phyloP scores from a whole-genome alignment of 192 early-diverging fungal species.

The Piromyces finnis region DNA sequence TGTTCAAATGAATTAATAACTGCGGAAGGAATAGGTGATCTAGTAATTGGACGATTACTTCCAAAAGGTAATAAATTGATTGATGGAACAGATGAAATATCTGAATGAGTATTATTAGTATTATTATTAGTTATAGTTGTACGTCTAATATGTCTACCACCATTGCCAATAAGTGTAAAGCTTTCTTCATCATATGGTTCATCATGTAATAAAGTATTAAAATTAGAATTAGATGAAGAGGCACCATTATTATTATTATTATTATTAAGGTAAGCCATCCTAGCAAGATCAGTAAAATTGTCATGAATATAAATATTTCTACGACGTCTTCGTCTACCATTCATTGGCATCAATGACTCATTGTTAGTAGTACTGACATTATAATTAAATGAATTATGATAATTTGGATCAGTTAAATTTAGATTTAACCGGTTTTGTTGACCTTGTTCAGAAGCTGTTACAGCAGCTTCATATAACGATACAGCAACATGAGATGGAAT shows the following conservation, averaged over 20 bases:
- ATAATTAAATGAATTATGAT: no score
- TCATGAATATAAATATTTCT: neutral
- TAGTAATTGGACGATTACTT: neutral
- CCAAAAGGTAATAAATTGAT: neutral
- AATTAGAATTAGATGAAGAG: neutral
- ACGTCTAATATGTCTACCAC: neutral
- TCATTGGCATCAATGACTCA: neutral
- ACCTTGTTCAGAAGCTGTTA: neutral
- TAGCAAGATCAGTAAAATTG: neutral
- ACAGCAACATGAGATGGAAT: neutral
- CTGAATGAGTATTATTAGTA: neutral
- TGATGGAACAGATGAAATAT: neutral
- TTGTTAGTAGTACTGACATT: neutral
- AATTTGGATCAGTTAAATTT: neutral
- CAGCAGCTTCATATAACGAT: neutral
- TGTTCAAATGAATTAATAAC: neutral
- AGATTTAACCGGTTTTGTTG: neutral
- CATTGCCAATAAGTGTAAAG: neutral
- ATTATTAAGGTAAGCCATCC: neutral
- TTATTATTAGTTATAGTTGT: neutral
- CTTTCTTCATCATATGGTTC: neutral
- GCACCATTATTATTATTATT: neutral
- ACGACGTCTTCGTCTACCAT: neutral
- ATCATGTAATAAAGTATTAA: neutral
- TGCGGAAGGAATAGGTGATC: neutral